phyloP scores from a whole-genome alignment of 2,329 filamentous ascomycete species.

The Aspergillus aculeatinus region DNA sequence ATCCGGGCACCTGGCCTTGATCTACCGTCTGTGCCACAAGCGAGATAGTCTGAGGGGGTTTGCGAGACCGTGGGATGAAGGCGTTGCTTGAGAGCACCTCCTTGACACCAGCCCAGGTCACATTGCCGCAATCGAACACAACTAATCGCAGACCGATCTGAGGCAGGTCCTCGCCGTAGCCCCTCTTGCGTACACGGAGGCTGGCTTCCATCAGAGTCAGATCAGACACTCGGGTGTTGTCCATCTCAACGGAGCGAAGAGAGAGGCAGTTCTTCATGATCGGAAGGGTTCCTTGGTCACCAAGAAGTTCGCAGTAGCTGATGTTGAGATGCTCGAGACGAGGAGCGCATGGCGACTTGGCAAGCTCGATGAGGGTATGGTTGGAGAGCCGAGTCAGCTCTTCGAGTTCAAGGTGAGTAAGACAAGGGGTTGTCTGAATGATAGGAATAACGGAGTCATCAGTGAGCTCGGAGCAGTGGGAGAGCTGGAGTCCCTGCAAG shows the following conservation, averaged over 20 bases:
- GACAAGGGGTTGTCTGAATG: slow-evolving; percentile 69
- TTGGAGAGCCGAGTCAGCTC: slow-evolving; percentile 79
- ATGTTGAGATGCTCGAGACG: slow-evolving; percentile 77
- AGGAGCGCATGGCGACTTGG: slow-evolving; percentile 71
- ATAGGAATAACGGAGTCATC: slow-evolving; percentile 72
- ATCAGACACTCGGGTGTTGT: slow-evolving; percentile 90
- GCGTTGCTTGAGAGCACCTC: slow-evolving; percentile 85
- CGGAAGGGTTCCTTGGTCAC: slow-evolving; percentile 79
- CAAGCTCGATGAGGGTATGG: slow-evolving; percentile 68
- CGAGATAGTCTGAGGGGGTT: slow-evolving; percentile 29
- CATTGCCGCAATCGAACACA: slow-evolving; percentile 86
- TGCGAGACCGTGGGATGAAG: slow-evolving; percentile 60
- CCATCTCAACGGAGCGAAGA: slow-evolving; percentile 75
- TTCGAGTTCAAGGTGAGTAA: slow-evolving; percentile 88
- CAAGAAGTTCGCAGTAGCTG: slow-evolving; percentile 83
- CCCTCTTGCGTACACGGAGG: slow-evolving; percentile 69
- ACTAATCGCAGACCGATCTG: slow-evolving; percentile 70
- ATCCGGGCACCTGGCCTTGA: slow-evolving; percentile 14
- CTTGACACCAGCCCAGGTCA: slow-evolving; percentile 88
- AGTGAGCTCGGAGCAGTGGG: slow-evolving; percentile 70
- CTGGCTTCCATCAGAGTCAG: slow-evolving; percentile 82
- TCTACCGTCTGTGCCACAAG: slow-evolving; percentile 35
- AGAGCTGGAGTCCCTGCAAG: slow-evolving; percentile 79
- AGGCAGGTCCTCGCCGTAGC: slow-evolving; percentile 51
- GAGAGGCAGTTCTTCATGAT: slow-evolving; percentile 72